phyloP scores from a whole-genome alignment of 345 rosid genomes.

The Populus simonii region DNA sequence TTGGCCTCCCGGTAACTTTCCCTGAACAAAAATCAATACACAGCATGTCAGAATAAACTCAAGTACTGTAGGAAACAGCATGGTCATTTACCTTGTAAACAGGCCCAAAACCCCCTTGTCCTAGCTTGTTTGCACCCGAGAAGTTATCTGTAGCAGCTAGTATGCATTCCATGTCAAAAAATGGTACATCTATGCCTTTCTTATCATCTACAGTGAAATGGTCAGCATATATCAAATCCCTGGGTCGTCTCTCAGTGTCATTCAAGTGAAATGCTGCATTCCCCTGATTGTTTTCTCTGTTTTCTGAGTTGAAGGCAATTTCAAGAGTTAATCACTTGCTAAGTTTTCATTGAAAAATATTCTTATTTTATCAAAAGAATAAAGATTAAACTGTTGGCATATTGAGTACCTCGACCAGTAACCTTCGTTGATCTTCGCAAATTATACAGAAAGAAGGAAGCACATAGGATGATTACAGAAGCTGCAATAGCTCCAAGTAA shows the following conservation, averaged over 20 bases:
- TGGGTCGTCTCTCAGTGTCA: slow-evolving; percentile 27
- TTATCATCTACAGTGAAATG: slow-evolving; percentile 35
- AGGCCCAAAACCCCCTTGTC: slow-evolving; percentile 63
- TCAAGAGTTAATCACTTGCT: too few relatives aligned
- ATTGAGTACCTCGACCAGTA: too few relatives aligned
- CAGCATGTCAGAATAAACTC: neutral
- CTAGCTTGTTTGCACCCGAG: slow-evolving; percentile 46
- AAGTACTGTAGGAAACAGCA: too few relatives aligned
- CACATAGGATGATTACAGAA: too few relatives aligned
- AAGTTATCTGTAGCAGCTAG: slow-evolving; percentile 48
- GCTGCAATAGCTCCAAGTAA: too few relatives aligned
- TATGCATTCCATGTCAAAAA: slow-evolving; percentile 37
- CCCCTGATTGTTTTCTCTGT: neutral
- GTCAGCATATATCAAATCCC: slow-evolving; percentile 26
- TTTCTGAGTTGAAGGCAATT: slow-evolving; percentile 16
- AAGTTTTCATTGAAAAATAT: too few relatives aligned
- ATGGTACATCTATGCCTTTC: slow-evolving; percentile 44
- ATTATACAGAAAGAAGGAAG: too few relatives aligned
- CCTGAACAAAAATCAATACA: slow-evolving; percentile 22
- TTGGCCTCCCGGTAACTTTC: slow-evolving; percentile 41
- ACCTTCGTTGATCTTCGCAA: too few relatives aligned
- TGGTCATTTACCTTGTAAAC: slow-evolving; percentile 46
- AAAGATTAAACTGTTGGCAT: too few relatives aligned
- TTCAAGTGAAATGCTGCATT: slow-evolving; percentile 19
- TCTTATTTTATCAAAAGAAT: too few relatives aligned